phyloP scores from a whole-genome alignment of 2,329 filamentous ascomycete genomes.

The Fusarium brachygibbosum region DNA sequence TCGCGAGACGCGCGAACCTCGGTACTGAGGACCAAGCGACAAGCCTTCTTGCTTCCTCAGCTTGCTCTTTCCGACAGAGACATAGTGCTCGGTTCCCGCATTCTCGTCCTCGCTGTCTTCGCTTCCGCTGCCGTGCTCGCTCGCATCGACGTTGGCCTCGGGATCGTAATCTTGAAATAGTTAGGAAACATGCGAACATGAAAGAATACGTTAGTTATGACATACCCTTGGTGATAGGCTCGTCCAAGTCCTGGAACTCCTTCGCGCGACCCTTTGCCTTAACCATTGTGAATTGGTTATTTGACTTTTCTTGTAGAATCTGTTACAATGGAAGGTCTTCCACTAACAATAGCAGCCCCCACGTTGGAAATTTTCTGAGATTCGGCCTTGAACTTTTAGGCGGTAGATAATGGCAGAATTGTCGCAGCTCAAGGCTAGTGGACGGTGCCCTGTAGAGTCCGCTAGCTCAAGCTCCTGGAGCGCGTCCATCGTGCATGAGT shows the following conservation, averaged over 20 bases:
- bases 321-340: slow-evolving; percentile 11
- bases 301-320: slow-evolving; percentile 31
- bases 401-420: slow-evolving; percentile 63
- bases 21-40: slow-evolving; percentile 82
- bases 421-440: slow-evolving; percentile 5
- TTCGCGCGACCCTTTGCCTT: slow-evolving; percentile 67
- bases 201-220: neutral
- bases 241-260: slow-evolving; percentile 73
- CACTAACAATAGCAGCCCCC: slow-evolving; percentile 43
- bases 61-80: slow-evolving; percentile 85
- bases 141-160: slow-evolving; percentile 73
- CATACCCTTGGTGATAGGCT: slow-evolving; percentile 72
- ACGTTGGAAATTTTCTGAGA: slow-evolving; percentile 54
- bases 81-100: slow-evolving; percentile 87
- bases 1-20: slow-evolving; percentile 81
- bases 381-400: slow-evolving; percentile 63
- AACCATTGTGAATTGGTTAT: slow-evolving; percentile 60
- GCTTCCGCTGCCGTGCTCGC: slow-evolving; percentile 66
- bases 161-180: slow-evolving; percentile 76
- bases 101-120: slow-evolving; percentile 64
- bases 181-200: slow-evolving; percentile 24
- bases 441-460: slow-evolving; percentile 22
- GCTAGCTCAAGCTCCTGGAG: slow-evolving; percentile 21
- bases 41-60: slow-evolving; percentile 79
- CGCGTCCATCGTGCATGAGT: neutral